A percentile compares a stretch with the other conserved stretches of the same genome.
These are phyloP conservation scores for Suhomyces tanzawaensis DNA, from an alignment of 805 yeast genomes.

Conservation along the genomic window DNA sequence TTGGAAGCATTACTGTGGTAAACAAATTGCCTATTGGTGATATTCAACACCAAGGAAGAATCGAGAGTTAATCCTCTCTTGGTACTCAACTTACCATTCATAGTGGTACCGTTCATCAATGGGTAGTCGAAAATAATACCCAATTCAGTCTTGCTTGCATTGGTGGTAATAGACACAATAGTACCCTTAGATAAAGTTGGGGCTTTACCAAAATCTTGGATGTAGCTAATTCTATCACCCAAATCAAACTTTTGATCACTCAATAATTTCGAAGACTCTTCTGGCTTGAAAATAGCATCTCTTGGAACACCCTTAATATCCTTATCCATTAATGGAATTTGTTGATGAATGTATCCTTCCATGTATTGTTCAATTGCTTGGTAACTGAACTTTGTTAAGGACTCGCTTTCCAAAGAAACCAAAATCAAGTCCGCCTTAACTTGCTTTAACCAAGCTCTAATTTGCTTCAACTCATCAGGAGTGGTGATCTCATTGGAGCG, in stretches of 20 bases:
- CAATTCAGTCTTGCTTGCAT: constrained; percentile 62
- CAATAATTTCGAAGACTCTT: constrained; percentile 66
- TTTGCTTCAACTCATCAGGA: constrained; percentile 44
- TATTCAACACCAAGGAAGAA: constrained; percentile 75
- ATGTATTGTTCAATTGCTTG: constrained; percentile 64
- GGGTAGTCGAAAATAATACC: constrained; percentile 84
- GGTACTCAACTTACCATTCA: constrained; percentile 73
- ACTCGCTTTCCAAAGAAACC: constrained; percentile 76
- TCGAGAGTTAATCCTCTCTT: constrained; percentile 85
- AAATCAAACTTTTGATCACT: constrained; percentile 73
- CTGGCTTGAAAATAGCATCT: constrained; percentile 76
- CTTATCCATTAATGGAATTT: constrained; percentile 43
- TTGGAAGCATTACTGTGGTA: constrained; percentile 69
- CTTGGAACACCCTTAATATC: constrained; percentile 81
- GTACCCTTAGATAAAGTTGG: constrained; percentile 88
- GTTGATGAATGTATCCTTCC: constrained; percentile 46
- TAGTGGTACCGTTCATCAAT: constrained; percentile 74
- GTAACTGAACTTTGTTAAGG: constrained; percentile 65
- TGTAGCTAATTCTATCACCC: constrained; percentile 88
- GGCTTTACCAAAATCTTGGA: constrained; percentile 84
- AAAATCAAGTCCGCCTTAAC: constrained; percentile 48
- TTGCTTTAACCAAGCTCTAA: constrained; percentile 49
- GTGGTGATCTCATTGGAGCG: constrained; percentile 31
- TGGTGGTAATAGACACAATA: constrained; percentile 61
- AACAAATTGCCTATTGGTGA: constrained; percentile 71